Evolutionary conservation across 805 yeast genomes (phyloP).

Genomic region (Saccharomyces mikatae): DNA sequence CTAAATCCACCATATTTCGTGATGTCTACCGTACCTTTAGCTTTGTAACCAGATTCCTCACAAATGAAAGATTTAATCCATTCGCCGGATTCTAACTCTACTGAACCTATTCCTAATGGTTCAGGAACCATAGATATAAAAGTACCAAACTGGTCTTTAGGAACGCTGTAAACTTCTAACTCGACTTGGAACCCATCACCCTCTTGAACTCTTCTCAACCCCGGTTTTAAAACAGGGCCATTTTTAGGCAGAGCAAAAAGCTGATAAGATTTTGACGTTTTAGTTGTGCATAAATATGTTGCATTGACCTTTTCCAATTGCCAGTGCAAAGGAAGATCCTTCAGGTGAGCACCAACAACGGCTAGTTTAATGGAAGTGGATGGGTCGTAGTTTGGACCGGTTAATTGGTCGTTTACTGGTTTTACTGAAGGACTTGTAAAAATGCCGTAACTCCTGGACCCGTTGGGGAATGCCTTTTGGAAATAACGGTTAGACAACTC

Average conservation of each 20-base stretch:
- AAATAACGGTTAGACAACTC: constrained; percentile 73
- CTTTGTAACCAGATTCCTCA: constrained; percentile 78
- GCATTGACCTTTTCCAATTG: constrained; percentile 84
- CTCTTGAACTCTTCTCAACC: constrained; percentile 57
- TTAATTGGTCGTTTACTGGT: constrained; percentile 10
- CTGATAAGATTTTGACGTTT: constrained; percentile 63
- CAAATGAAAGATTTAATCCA: constrained; percentile 92
- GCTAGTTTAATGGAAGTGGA: constrained; percentile 57
- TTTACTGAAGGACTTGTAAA: constrained; percentile 10
- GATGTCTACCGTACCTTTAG: constrained; percentile 67
- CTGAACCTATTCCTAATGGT: constrained; percentile 92
- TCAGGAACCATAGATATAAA: constrained; percentile 86
- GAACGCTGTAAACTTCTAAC: constrained; percentile 79
- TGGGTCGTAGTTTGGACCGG: constrained; percentile 23
- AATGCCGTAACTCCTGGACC: constrained; percentile 50
- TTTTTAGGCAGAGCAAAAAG: constrained; percentile 74
- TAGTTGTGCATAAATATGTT: constrained; percentile 52
- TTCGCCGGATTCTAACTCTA: constrained; percentile 70
- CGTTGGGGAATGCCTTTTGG: constrained; percentile 36
- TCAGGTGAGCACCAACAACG: constrained; percentile 93
- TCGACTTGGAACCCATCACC: constrained; percentile 52
- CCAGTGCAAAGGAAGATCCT: constrained; percentile 88
- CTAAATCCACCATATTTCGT: constrained; percentile 89
- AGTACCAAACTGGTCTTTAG: constrained; percentile 66
- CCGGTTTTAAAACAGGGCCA: constrained; percentile 87